Conservation (phyloP, 2,329 filamentous ascomycete genomes). For the Diaporthe humulicola region DNA sequence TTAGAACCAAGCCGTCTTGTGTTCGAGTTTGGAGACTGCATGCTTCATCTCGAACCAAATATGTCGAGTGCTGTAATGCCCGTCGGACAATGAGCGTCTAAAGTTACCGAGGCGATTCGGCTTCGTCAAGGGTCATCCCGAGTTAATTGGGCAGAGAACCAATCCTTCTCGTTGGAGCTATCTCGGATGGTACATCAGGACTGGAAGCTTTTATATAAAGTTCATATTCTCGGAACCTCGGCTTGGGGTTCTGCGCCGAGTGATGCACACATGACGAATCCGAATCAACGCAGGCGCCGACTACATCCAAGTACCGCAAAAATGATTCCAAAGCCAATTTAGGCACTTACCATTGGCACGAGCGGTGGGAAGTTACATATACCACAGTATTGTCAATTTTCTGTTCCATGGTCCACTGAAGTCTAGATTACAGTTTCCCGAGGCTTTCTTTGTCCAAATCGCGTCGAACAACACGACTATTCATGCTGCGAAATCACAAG, state of each 20-base stretch:
- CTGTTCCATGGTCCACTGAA: background rate
- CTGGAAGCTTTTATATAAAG: conserved; percentile 6
- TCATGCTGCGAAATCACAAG: background rate
- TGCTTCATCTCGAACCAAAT: background rate
- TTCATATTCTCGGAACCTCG: background rate
- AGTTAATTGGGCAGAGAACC: background rate
- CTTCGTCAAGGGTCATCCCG: conserved; percentile 1
- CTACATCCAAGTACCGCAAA: background rate
- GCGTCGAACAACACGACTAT: background rate
- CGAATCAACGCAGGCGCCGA: background rate
- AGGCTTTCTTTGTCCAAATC: background rate
- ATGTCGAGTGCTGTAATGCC: background rate
- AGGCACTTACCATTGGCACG: background rate
- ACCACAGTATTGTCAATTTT: background rate
- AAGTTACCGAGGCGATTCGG: background rate
- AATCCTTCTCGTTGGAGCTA: background rate
- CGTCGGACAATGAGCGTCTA: background rate
- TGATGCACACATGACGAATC: background rate
- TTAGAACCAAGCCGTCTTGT: no score
- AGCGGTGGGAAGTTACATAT: no score
- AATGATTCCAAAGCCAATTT: background rate
- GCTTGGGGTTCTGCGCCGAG: background rate
- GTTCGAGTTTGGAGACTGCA: background rate
- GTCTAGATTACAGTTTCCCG: background rate
- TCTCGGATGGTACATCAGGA: no score